Base-by-base conservation (phyloP, 2,329 filamentous ascomycete species). In the Botrytis hyacinthi region DNA sequence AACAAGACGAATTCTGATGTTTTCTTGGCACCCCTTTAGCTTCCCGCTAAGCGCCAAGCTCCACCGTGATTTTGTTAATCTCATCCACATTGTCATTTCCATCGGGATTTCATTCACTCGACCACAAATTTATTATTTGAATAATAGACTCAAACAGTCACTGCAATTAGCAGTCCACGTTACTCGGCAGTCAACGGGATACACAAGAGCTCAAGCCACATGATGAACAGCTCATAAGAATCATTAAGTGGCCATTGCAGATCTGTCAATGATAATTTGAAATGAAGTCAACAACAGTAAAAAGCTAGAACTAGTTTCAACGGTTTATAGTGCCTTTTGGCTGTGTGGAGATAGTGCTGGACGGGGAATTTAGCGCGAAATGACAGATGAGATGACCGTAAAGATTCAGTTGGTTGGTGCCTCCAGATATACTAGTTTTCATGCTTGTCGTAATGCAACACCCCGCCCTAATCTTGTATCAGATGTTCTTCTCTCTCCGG, bases 401-500 rank as follows among this genome's bases (percentile, higher is more conserved):
- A 29, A 57, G 51, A 57, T 57, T 18, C 3, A 8, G 51, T 57
- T 57, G 51, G n/a, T 18, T 29, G 7, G 7, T 14, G n/a, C 18
- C 51, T 9, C 14, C n/a, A 29, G 14, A 18, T 16, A 32, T 18
- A 9, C 51, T n/a, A 8, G 14, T 29, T 2, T 12, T 32, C 51
- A 57, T 14, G n/a, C 51, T 57, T 57, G 6, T 57, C n/a, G 51
- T 57, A 29, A 57, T 29, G 6, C 14, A 57, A 29, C 16, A 32
- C 14, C 51, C n/a, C 51, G 0, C n/a, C 51, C 6, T 18, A 9
- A 6, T 9, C 3, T n/a, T 0, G 1, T 9, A 57, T 9, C 14
- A 16, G 16, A 29, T 3, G 0, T 2, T 18, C 3, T 29, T 29
- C 51, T 57, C 7, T 32, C n/a, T 57, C 16, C 3, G 3, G 6